Base-by-base conservation (phyloP, 345 rosid species). In the Aquilaria sinensis region DNA sequence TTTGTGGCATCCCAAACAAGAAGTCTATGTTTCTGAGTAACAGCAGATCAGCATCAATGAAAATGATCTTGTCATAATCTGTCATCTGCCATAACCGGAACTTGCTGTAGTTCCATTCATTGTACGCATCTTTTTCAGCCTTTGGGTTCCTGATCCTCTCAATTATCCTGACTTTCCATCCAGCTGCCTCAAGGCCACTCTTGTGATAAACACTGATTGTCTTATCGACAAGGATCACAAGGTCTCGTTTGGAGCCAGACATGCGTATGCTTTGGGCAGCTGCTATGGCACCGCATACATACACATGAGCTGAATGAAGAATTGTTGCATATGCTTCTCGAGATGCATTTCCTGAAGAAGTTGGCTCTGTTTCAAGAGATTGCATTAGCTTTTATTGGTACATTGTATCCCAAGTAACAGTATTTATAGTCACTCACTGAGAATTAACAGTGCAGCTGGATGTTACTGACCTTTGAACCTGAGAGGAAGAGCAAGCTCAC, bases 101-200 rank as follows among this genome's bases (percentile, higher is more conserved):
- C 73, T 88, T 94, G 88, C 99, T 94, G 78, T 94, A 94, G 69
- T 94, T 94, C 96, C 96, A 94, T 64, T 94, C 96, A 61, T 90
- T 94, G 78, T 94, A 90, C 9, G 99, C 96, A 70, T 94, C 96
- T 70, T 82, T 83, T 70, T 90, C 96, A 0, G 99, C 99, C 78
- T 94, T 90, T 2, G 97, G 99, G 77, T 90, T 94, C 72, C 99
- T 78, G 68, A 94, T 94, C 62, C 99, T 77, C 51, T 88, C 67
- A 56, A 94, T 90, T 1, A 86, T 86, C 69, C 85, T 72, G 62
- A 94, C 73, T 70, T 90, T 88, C 99, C 99, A 94, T 12, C 99
- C 96, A 0, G 97, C 95, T 6, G 92, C 95, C 70, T 79, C 90
- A 0, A 93, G 82, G 57, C 98, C 98, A 66, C 84, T 89, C 69